These are phyloP conservation scores for Ananas comosus DNA, from an alignment of 176 grass and related monocot species.

Conservation along the genomic window DNA sequence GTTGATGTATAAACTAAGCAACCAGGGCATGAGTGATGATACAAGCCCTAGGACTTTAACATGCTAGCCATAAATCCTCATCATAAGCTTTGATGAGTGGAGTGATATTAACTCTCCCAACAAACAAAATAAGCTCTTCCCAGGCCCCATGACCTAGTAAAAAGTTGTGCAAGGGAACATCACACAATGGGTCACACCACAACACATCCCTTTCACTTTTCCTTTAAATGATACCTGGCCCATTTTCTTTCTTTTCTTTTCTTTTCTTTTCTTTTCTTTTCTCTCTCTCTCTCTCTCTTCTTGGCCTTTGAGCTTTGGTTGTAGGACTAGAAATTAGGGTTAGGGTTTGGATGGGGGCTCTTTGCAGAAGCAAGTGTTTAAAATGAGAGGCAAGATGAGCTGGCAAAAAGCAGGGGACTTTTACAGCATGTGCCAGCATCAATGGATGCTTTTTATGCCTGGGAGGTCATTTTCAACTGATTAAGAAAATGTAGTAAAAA, in stretches of 20 bases:
- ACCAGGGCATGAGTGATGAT: constrained; percentile 10
- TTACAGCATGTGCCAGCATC: background rate
- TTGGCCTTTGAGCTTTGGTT: constrained; percentile 19
- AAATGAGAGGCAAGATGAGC: background rate
- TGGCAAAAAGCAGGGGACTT: constrained; percentile 12
- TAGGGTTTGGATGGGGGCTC: too few relatives aligned
- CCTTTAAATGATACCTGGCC: constrained; percentile 34
- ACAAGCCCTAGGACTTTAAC: constrained; percentile 16
- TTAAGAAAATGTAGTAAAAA: constrained; percentile 9
- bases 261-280: too few relatives aligned
- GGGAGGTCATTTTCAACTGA: constrained; percentile 29
- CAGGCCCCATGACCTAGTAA: constrained; percentile 25
- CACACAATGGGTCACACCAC: constrained; percentile 27
- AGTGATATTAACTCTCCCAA: constrained; percentile 15
- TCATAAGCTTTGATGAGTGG: constrained; percentile 20
- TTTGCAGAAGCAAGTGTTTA: constrained; percentile 1
- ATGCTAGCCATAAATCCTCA: constrained; percentile 4
- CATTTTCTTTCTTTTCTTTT: too few relatives aligned
- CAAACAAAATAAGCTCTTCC: constrained; percentile 8
- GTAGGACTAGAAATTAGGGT: background rate
- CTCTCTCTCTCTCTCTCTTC: too few relatives aligned
- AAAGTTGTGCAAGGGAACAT: constrained; percentile 24
- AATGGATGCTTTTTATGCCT: constrained; percentile 37
- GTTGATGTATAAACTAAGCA: background rate
- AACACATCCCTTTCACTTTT: constrained; percentile 24